Evolutionary conservation across 345 rosid species (phyloP).

Genomic region (Rhizophora mangle): DNA sequence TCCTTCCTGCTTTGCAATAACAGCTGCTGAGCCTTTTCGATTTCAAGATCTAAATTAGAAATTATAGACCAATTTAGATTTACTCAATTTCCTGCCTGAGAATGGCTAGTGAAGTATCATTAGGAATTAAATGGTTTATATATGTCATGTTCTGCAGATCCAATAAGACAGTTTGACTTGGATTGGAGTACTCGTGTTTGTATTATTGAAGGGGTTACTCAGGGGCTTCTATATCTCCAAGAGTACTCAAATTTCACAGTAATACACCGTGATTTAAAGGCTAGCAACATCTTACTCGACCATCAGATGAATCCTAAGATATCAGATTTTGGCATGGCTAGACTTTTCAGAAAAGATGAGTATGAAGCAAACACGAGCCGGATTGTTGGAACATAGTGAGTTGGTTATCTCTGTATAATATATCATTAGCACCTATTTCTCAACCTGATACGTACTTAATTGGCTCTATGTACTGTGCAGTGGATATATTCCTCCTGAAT

Average conservation of each 20-base stretch:
- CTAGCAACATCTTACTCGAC: constrained; percentile 43
- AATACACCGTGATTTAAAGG: constrained; percentile 44
- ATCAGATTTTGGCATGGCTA: constrained; percentile 47
- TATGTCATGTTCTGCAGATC: constrained; percentile 22
- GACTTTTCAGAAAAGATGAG: constrained; percentile 33
- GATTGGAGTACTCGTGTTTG: constrained; percentile 35
- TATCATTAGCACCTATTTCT: background rate
- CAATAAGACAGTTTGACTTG: constrained; percentile 3
- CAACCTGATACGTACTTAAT: background rate
- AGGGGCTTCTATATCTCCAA: constrained; percentile 51
- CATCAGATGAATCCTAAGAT: constrained; percentile 39
- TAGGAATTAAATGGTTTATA: too few species aligned
- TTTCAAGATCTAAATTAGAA: too few species aligned
- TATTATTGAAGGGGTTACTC: constrained; percentile 43
- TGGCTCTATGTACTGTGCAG: constrained; percentile 14
- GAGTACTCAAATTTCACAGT: constrained; percentile 47
- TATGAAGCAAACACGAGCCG: constrained; percentile 37
- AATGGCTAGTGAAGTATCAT: too few species aligned
- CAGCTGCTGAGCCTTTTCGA: background rate
- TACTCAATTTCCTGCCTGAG: background rate
- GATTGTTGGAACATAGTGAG: constrained; percentile 47
- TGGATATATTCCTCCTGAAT: constrained; percentile 54
- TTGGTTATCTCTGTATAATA: background rate
- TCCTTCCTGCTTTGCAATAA: background rate
- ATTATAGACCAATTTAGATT: background rate